These are phyloP conservation scores for Magnusiomyces sp. DNA, from an alignment of 1,139 yeast species.

Conservation along the genomic window DNA sequence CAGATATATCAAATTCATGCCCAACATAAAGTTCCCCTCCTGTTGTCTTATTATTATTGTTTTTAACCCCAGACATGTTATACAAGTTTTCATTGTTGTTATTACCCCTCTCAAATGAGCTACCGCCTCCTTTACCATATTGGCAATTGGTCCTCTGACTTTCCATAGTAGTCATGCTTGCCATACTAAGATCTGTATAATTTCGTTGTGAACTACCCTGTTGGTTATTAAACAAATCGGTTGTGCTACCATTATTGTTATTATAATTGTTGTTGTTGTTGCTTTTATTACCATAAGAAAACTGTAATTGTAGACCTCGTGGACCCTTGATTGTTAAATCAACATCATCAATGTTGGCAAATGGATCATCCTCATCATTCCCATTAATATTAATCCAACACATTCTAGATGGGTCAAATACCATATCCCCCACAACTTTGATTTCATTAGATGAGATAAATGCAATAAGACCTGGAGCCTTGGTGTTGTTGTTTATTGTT, in stretches of 20 bases:
- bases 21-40: slow-evolving; percentile 19
- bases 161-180: no score
- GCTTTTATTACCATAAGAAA: neutral
- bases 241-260: slow-evolving; percentile 1
- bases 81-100: slow-evolving; percentile 5
- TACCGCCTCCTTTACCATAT: no score
- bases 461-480: slow-evolving; percentile 32
- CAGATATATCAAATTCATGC: slow-evolving; percentile 39
- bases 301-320: slow-evolving; percentile 2
- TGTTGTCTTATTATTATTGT: neutral
- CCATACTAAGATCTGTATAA: neutral
- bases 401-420: slow-evolving; percentile 49
- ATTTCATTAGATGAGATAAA: slow-evolving; percentile 29
- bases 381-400: slow-evolving; percentile 42
- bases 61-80: neutral
- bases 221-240: neutral
- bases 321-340: slow-evolving; percentile 20
- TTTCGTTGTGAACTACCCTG: neutral
- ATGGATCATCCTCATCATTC: slow-evolving; percentile 19
- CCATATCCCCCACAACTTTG: slow-evolving; percentile 46
- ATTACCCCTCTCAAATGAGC: neutral
- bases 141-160: no score
- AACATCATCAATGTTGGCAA: slow-evolving; percentile 34
- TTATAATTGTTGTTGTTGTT: no score
- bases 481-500: slow-evolving; percentile 16